Evolutionary conservation across 768 basidiomycete species (phyloP), one percentile per base, ranked within the genome.

Genomic region (Amanita polypyramis): DNA sequence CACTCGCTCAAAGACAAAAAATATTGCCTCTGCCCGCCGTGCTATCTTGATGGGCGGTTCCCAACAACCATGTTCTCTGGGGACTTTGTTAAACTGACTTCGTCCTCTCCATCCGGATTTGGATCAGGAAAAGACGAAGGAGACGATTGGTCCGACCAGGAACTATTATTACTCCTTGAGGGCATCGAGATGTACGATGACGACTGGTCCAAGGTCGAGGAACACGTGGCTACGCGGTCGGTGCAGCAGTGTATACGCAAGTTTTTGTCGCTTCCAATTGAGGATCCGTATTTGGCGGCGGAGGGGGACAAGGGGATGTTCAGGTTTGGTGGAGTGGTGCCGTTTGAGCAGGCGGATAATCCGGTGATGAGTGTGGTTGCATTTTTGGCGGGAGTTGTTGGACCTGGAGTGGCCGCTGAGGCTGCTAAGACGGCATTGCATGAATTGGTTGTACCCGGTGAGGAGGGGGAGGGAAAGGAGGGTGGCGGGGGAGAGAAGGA

Each of bases 351-450:
- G 61, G 80, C 88, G 4, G 96, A 99, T 59, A 98, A 98, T 59
- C 96, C 96, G 0, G 91, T 99, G 14, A 92, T 99, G 92, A 91
- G 88, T 62, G 96, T 98, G 19, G 94, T 98, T 15, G 92, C 96
- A 1, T 98, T 97, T 70, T 72, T 99, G 19, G 92, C 96, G 6
- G 87, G 90, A 5, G 92, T 94, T 8, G 85, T 98, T 5, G 81
- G 80, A 8, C 91, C 92, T 0, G 82, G 83, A 0, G 85, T 96
- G 3, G 95, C 94, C 3, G 87, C 91, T 0, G 92, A 92, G 51
- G 95, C 94, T 1, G 96, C 96, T 5, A 92, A 92, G 62, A 82
- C 82, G 0, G 93, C 92, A 0, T 65, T 95, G 51, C 86, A 86
- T 38, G 85, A 86, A 49, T 72, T 95, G 15, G 83, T 81, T 7